phyloP scores from a whole-genome alignment of 2,329 filamentous ascomycete species.

The Pseudophaeomoniella oleicola region DNA sequence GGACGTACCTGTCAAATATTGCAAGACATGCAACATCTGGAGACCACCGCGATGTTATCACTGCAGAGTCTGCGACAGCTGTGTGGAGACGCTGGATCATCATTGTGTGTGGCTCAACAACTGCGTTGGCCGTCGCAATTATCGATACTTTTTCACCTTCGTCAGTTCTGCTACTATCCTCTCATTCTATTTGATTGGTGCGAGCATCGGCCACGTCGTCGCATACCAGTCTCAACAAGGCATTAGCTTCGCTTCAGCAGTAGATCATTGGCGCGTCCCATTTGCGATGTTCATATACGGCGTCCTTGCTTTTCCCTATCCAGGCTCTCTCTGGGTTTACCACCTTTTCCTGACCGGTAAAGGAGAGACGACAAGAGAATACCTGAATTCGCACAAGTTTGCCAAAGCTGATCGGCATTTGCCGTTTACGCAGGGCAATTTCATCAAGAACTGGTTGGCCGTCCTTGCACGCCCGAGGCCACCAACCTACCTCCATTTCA shows the following conservation, averaged over 20 bases:
- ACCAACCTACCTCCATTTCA: constrained; percentile 82
- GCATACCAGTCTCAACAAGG: constrained; percentile 51
- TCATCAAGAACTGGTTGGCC: constrained; percentile 63
- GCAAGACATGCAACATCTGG: constrained; percentile 96
- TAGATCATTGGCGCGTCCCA: constrained; percentile 58
- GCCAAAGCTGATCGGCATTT: constrained; percentile 79
- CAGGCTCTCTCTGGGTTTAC: constrained; percentile 69
- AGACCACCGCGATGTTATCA: constrained; percentile 89
- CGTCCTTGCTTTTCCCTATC: constrained; percentile 61
- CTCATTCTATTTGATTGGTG: constrained; percentile 58
- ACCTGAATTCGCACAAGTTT: constrained; percentile 93
- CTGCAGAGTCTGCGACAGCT: constrained; percentile 93
- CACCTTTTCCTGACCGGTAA: constrained; percentile 82
- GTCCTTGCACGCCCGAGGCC: constrained; percentile 73
- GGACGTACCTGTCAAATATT: constrained; percentile 97
- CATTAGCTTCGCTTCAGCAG: constrained; percentile 53
- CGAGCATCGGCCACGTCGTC: constrained; percentile 67
- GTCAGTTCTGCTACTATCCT: constrained; percentile 67
- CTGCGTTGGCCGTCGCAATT: constrained; percentile 91
- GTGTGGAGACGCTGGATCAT: constrained; percentile 91
- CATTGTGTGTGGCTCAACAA: constrained; percentile 99
- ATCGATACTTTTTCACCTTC: constrained; percentile 94
- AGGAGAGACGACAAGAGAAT: constrained; percentile 91
- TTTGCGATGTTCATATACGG: constrained; percentile 85
- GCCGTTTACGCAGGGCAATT: constrained; percentile 68